Conservation (phyloP, 345 rosid genomes). For the Streptanthus diversifolius region DNA sequence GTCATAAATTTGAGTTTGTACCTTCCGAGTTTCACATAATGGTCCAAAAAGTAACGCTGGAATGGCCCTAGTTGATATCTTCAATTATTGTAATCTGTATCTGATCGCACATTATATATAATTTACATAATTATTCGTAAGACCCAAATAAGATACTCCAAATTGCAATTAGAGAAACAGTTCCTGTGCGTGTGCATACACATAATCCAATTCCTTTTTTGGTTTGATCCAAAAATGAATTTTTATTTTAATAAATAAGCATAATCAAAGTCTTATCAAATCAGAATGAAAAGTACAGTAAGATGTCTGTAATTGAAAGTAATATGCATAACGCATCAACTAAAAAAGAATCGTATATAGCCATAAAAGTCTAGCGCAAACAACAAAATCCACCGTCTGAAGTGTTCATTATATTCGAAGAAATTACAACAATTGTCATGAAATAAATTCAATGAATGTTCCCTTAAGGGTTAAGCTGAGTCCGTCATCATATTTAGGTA, state of each 20-base stretch:
- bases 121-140: constrained; percentile 1
- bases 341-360: neutral
- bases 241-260: neutral
- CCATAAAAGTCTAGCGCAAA: constrained; percentile 4
- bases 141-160: constrained; percentile 2
- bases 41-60: constrained; percentile 20
- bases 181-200: constrained; percentile 4
- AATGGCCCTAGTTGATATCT: constrained; percentile 5
- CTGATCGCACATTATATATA: constrained; percentile 1
- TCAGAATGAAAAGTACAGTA: neutral
- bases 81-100: neutral
- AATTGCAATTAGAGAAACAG: constrained; percentile 3
- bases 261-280: neutral
- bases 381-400: constrained; percentile 3
- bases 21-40: neutral
- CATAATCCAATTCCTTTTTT: neutral
- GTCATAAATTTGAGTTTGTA: constrained; percentile 20
- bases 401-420: neutral
- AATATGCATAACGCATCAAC: neutral
- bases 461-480: neutral
- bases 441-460: neutral
- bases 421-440: neutral
- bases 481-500: neutral
- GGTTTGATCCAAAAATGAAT: neutral
- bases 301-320: neutral